Percentiles rank a stretch among this genome's conserved stretches.
Evolutionary conservation across 768 basidiomycete species (phyloP).

Genomic region (Podaxis rugospora): DNA sequence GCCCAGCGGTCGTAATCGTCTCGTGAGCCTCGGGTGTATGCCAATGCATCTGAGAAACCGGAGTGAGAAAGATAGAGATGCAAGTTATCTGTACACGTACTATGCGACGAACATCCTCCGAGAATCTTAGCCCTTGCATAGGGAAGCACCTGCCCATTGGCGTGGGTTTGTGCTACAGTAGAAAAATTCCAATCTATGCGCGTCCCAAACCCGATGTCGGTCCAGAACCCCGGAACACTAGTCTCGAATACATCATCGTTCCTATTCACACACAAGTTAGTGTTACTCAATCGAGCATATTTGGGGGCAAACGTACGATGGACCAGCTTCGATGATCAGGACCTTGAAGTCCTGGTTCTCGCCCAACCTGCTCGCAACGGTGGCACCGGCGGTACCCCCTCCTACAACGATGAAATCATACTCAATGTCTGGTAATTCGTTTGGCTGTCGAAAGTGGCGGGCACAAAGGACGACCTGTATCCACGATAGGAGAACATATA

Average conservation of each 20-base stretch:
- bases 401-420: not conserved
- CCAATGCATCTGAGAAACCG: not conserved
- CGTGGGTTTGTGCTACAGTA: slow-evolving; percentile 15
- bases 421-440: not conserved
- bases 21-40: slow-evolving; percentile 7
- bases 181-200: slow-evolving; percentile 19
- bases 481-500: not conserved
- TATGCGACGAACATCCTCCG: slow-evolving; percentile 25
- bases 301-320: slow-evolving; percentile 6
- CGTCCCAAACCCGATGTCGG: not conserved
- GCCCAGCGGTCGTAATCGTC: slow-evolving; percentile 11
- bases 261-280: not conserved
- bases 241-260: slow-evolving; percentile 10
- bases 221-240: not conserved
- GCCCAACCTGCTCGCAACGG: slow-evolving; percentile 17
- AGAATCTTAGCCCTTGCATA: slow-evolving; percentile 23
- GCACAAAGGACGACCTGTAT: not conserved
- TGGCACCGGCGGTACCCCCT: slow-evolving; percentile 19
- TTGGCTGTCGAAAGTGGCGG: not conserved
- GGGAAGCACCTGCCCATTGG: slow-evolving; percentile 18
- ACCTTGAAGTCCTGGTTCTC: slow-evolving; percentile 15
- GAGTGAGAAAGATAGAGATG: not conserved
- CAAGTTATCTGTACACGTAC: slow-evolving; percentile 7
- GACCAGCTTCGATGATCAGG: slow-evolving; percentile 19
- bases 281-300: too few relatives aligned